phyloP scores from a whole-genome alignment of 345 rosid species.

The Eucalyptus erythrocorys region DNA sequence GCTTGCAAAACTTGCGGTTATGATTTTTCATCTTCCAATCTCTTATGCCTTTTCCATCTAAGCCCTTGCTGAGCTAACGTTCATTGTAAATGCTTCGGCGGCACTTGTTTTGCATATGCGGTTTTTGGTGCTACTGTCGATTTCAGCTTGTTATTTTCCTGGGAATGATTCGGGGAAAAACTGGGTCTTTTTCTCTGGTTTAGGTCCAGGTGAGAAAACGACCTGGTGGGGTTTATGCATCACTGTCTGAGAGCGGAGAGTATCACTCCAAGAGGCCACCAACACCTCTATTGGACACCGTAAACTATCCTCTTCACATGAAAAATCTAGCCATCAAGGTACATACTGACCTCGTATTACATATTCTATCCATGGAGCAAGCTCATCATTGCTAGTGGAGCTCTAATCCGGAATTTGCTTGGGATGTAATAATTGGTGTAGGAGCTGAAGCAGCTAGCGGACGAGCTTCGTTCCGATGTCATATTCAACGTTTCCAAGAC shows the following conservation, averaged over 20 bases:
- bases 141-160: background rate
- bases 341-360: background rate
- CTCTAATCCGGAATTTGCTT: background rate
- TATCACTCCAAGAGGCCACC: conserved; percentile 69
- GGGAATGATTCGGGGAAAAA: background rate
- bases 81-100: background rate
- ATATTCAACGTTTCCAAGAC: conserved; percentile 86
- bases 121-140: background rate
- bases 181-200: conserved; percentile 7
- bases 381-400: background rate
- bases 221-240: conserved; percentile 41
- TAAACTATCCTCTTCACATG: conserved; percentile 93
- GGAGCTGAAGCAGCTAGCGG: conserved; percentile 85
- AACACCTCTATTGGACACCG: conserved; percentile 89
- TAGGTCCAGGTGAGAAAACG: conserved; percentile 42
- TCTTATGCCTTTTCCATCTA: background rate
- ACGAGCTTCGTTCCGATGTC: conserved; percentile 87
- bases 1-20: background rate
- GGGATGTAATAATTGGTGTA: background rate
- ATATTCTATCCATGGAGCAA: background rate
- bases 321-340: conserved; percentile 84
- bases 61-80: background rate
- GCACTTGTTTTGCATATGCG: background rate
- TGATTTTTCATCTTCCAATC: background rate
- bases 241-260: conserved; percentile 68